phyloP scores from a whole-genome alignment of 495 filamentous ascomycete genomes.

The Tetracladium marchalianum region DNA sequence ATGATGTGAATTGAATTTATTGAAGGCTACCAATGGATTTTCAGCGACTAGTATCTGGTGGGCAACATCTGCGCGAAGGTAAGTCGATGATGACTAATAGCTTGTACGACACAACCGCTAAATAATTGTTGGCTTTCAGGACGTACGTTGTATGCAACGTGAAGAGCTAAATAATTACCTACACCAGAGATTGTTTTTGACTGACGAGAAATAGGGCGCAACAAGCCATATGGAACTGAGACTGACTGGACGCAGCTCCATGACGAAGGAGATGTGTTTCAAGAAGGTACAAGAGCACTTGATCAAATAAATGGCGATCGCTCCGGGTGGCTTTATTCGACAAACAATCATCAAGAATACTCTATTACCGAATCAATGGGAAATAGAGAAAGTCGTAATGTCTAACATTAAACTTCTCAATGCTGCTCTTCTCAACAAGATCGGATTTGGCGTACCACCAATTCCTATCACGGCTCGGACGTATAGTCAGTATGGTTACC shows the following conservation, averaged over 20 bases:
- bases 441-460: constrained; percentile 11
- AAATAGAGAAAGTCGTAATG: constrained; percentile 19
- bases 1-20: constrained; percentile 18
- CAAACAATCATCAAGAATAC: constrained; percentile 23
- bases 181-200: not conserved
- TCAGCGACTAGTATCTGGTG: constrained; percentile 6
- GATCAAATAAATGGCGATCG: constrained; percentile 22
- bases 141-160: too few relatives aligned
- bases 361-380: constrained; percentile 20
- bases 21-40: constrained; percentile 1
- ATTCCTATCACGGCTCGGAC: constrained; percentile 25
- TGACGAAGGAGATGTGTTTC: not conserved
- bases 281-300: not conserved
- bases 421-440: not conserved
- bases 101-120: too few relatives aligned
- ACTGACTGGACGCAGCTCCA: not conserved
- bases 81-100: not conserved
- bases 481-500: constrained; percentile 23
- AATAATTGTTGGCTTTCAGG: not conserved
- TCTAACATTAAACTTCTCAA: constrained; percentile 37
- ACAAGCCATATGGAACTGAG: too few relatives aligned
- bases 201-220: too few relatives aligned
- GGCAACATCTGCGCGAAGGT: constrained; percentile 16
- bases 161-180: too few relatives aligned
- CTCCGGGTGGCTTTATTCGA: constrained; percentile 26